These are phyloP conservation scores for Aspergillus baeticus DNA, from an alignment of 495 filamentous ascomycete genomes.

Conservation along the genomic window DNA sequence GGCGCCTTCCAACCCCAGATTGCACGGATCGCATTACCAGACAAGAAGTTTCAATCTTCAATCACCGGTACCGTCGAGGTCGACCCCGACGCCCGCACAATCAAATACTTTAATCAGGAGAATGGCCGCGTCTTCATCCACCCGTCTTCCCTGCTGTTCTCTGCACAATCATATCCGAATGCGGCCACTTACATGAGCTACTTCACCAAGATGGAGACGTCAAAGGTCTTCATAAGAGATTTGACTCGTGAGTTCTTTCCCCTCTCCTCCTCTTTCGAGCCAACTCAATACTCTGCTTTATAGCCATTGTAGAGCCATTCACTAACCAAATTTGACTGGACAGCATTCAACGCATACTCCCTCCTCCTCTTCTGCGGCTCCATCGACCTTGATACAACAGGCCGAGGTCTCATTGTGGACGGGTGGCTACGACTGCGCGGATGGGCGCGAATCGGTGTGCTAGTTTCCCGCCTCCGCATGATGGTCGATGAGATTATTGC, in stretches of 20 bases:
- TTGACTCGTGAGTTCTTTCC: constrained; percentile 71
- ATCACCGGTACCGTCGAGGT: constrained; percentile 84
- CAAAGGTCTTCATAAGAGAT: constrained; percentile 84
- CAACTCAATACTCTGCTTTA: too few species aligned
- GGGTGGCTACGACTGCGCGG: constrained; percentile 88
- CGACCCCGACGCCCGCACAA: constrained; percentile 87
- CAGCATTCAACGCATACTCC: constrained; percentile 88
- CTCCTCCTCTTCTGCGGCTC: constrained; percentile 87
- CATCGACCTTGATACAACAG: constrained; percentile 82
- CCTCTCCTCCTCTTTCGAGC: too few species aligned
- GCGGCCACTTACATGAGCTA: constrained; percentile 74
- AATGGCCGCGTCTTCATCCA: constrained; percentile 90
- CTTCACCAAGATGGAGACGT: constrained; percentile 86
- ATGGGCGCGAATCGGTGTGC: constrained; percentile 91
- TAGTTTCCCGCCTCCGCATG: constrained; percentile 77
- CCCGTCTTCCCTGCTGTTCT: constrained; percentile 82
- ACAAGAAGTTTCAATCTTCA: constrained; percentile 88
- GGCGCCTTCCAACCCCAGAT: constrained; percentile 89
- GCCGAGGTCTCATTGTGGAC: constrained; percentile 86
- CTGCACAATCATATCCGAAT: constrained; percentile 68
- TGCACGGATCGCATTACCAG: constrained; percentile 85
- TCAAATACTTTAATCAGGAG: constrained; percentile 88
- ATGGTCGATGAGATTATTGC: constrained; percentile 85
- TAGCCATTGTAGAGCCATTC: too few species aligned
- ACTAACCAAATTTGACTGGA: not conserved